These are phyloP conservation scores for Sodiomyces alkalinus DNA, from an alignment of 2,329 filamentous ascomycete genomes.

Conservation along the genomic window DNA sequence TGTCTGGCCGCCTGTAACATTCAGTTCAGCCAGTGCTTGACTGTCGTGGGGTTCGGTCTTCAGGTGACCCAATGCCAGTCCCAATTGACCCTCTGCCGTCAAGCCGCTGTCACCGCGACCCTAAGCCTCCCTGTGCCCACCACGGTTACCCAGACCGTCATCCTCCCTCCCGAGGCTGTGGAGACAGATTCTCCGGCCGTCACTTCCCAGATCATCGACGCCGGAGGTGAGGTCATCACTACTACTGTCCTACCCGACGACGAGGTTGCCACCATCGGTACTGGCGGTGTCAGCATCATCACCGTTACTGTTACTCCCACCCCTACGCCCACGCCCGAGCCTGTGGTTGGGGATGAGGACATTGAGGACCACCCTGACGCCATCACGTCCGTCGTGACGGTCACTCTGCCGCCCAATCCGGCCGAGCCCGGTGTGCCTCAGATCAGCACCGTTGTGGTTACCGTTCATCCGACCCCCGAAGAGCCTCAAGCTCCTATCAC, in stretches of 20 bases:
- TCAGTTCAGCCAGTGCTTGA: slow-evolving; percentile 8
- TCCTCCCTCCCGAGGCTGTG: slow-evolving; percentile 4
- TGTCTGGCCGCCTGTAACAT: slow-evolving; percentile 8
- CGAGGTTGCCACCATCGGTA: slow-evolving; percentile 7
- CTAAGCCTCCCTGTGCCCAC: slow-evolving; percentile 7
- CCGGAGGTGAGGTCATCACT: slow-evolving; percentile 6
- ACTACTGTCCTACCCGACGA: slow-evolving; percentile 6
- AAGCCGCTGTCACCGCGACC: slow-evolving; percentile 7
- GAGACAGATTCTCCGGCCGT: slow-evolving; percentile 2
- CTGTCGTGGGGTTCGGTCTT: slow-evolving; percentile 7
- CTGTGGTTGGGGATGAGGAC: not conserved
- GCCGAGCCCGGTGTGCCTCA: slow-evolving; percentile 3
- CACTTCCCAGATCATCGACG: slow-evolving; percentile 3
- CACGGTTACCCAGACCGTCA: slow-evolving; percentile 7
- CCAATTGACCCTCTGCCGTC: slow-evolving; percentile 7
- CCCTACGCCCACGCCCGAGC: slow-evolving; percentile 2
- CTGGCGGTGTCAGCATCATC: slow-evolving; percentile 6
- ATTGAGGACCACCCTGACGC: too few species aligned
- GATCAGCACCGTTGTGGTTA: slow-evolving; percentile 5
- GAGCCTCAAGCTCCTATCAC: slow-evolving; percentile 4
- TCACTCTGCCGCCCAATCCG: slow-evolving; percentile 4
- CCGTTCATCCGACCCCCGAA: slow-evolving; percentile 5
- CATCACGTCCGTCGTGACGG: slow-evolving; percentile 6
- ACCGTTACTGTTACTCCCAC: slow-evolving; percentile 6
- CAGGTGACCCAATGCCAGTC: slow-evolving; percentile 9